Conservation (phyloP, 2,329 filamentous ascomycete species). For the Rhexocercosporidium sp. region DNA sequence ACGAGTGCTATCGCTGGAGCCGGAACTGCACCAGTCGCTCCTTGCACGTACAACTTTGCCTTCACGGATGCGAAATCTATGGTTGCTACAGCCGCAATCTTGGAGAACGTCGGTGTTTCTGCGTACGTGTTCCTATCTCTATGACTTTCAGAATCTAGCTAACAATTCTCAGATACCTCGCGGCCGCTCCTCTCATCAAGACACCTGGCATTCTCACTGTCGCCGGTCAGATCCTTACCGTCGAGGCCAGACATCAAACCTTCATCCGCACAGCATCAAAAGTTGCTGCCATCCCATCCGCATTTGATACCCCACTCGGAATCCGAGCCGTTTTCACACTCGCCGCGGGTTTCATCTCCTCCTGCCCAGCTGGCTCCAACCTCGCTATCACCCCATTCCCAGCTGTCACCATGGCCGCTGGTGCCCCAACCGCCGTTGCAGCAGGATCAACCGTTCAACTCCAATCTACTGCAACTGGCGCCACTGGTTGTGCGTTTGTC, state of each 20-base stretch:
- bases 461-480: slow-evolving; percentile 56
- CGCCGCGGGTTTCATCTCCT: slow-evolving; percentile 73
- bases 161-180: slow-evolving; percentile 54
- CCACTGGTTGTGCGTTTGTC: slow-evolving; percentile 70
- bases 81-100: slow-evolving; percentile 70
- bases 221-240: slow-evolving; percentile 73
- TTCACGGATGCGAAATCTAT: slow-evolving; percentile 70
- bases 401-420: slow-evolving; percentile 55
- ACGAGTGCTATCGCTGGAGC: slow-evolving; percentile 64
- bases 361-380: slow-evolving; percentile 70
- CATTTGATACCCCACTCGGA: slow-evolving; percentile 73
- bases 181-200: slow-evolving; percentile 69
- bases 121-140: slow-evolving; percentile 52
- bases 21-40: slow-evolving; percentile 68
- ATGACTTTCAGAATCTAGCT: background rate
- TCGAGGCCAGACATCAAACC: slow-evolving; percentile 76
- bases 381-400: slow-evolving; percentile 69
- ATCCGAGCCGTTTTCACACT: slow-evolving; percentile 75
- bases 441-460: slow-evolving; percentile 53
- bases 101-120: slow-evolving; percentile 77
- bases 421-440: slow-evolving; percentile 46
- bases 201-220: slow-evolving; percentile 64
- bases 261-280: slow-evolving; percentile 68
- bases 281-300: slow-evolving; percentile 65
- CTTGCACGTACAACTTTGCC: slow-evolving; percentile 74